phyloP scores from a whole-genome alignment of 768 basidiomycete species.

The Melanogaster broomeanus region DNA sequence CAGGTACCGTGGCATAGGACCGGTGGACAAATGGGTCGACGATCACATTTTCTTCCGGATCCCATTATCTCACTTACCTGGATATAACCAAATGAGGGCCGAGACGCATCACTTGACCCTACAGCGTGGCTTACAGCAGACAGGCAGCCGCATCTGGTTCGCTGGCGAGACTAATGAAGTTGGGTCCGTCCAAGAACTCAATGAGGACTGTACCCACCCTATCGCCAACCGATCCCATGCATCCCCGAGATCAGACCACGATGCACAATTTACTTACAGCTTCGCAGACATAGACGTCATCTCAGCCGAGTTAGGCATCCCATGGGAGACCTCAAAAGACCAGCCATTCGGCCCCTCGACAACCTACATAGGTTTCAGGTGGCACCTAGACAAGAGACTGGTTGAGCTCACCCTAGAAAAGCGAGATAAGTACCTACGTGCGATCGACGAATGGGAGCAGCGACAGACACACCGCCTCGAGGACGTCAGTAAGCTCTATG shows the following conservation, averaged over 20 bases:
- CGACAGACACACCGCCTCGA: background rate
- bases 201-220: too few relatives aligned
- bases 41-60: background rate
- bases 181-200: too few relatives aligned
- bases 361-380: slow-evolving; percentile 33
- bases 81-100: background rate
- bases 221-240: too few relatives aligned
- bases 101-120: slow-evolving; percentile 7
- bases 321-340: slow-evolving; percentile 6
- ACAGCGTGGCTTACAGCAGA: background rate
- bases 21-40: background rate
- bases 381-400: slow-evolving; percentile 28
- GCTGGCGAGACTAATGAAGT: background rate
- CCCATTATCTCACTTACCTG: background rate
- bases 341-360: background rate
- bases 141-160: background rate
- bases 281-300: slow-evolving; percentile 1
- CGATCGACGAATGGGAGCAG: slow-evolving; percentile 1
- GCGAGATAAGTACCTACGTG: slow-evolving; percentile 2
- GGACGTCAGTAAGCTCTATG: slow-evolving; percentile 2
- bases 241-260: too few relatives aligned
- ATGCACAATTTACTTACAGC: background rate
- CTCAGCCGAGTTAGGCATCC: background rate
- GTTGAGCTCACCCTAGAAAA: slow-evolving; percentile 33
- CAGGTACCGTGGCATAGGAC: background rate